These are phyloP conservation scores for Talaromyces proteolyticus DNA, from an alignment of 495 filamentous ascomycete species.

Conservation along the genomic window DNA sequence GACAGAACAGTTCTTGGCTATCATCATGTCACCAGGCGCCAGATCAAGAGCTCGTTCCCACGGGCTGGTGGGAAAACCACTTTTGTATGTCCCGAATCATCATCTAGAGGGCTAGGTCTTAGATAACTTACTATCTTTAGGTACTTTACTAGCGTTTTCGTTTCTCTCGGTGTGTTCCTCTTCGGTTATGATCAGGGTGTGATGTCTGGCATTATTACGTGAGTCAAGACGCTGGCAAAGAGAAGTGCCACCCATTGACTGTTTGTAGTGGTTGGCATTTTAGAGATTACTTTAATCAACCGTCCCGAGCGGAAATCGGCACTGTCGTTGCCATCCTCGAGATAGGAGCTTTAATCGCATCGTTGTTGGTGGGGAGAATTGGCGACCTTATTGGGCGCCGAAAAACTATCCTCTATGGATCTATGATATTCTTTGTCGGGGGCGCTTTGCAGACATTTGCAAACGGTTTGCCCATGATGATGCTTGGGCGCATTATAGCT, in stretches of 20 bases:
- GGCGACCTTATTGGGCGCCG: slow-evolving; percentile 90
- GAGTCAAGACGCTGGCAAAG: too few relatives aligned
- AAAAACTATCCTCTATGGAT: slow-evolving; percentile 89
- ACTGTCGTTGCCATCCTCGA: slow-evolving; percentile 97
- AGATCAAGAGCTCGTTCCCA: slow-evolving; percentile 63
- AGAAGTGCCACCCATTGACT: slow-evolving; percentile 9
- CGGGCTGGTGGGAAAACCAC: slow-evolving; percentile 91
- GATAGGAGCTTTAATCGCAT: slow-evolving; percentile 87
- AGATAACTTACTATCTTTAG: slow-evolving; percentile 43
- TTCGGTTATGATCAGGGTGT: slow-evolving; percentile 99
- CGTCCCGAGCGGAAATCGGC: slow-evolving; percentile 75
- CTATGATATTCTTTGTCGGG: slow-evolving; percentile 84
- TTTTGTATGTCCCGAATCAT: slow-evolving; percentile 59
- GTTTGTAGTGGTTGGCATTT: slow-evolving; percentile 72
- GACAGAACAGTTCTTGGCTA: slow-evolving; percentile 62
- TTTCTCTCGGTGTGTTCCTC: slow-evolving; percentile 93
- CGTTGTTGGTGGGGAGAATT: slow-evolving; percentile 78
- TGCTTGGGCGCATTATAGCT: slow-evolving; percentile 82
- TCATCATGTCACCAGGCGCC: slow-evolving; percentile 77
- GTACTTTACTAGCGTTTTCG: slow-evolving; percentile 97
- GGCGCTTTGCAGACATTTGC: slow-evolving; percentile 82
- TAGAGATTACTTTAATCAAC: slow-evolving; percentile 86
- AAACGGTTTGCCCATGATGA: slow-evolving; percentile 83
- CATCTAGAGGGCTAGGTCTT: neutral
- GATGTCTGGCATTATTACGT: slow-evolving; percentile 99